Base-by-base conservation (phyloP, 306 rosid genomes). In the Corylus americana region DNA sequence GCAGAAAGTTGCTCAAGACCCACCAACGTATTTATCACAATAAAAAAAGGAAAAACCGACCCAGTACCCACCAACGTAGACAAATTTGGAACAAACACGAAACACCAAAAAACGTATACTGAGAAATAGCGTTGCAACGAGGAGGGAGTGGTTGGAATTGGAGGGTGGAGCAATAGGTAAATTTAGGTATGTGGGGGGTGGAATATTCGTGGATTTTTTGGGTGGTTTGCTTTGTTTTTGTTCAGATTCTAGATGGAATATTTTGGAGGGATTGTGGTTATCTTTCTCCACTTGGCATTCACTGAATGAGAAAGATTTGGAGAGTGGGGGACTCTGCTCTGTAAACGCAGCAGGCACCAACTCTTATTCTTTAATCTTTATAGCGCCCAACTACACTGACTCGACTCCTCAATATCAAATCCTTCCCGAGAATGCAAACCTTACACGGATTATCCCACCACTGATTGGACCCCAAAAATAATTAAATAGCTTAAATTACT, bases 41-140 rank as follows among this genome's bases (percentile, higher is more conserved):
- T 20, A 42, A 67, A 3, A 18, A n/a, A 4, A 18, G 1, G 50
- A 20, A 42, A 42, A 42, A 76, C 71, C 31, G 73, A 42, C 45
- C 45, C 45, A 42, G 45, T 42, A 76, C 84, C 64, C 82, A 85
- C 81, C 83, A 85, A 87, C 87, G 90, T 66, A 79, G 89, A 88
- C 87, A 89, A 87, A 83, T 78, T 80, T 81, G 90, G 89, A 86
- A 81, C 70, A 81, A 73, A 74, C 78, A 84, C 81, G 81, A 83
- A 83, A 81, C 86, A 87, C 81, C 76, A 85, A 25, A 71, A 71
- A 80, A 66, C 69, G 74, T 74, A 73, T 70, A 62, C 49, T 16
- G 79, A 79, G 45, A 74, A 80, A 78, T 48, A 73, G 83, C 77
- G 77, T 45, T 74, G 77, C 31, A 73, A 74, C 73, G 55, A 83